Evolutionary conservation across 2,329 filamentous ascomycete genomes (phyloP), one percentile per base, ranked within the genome.

Genomic region (Penicillium sp.): DNA sequence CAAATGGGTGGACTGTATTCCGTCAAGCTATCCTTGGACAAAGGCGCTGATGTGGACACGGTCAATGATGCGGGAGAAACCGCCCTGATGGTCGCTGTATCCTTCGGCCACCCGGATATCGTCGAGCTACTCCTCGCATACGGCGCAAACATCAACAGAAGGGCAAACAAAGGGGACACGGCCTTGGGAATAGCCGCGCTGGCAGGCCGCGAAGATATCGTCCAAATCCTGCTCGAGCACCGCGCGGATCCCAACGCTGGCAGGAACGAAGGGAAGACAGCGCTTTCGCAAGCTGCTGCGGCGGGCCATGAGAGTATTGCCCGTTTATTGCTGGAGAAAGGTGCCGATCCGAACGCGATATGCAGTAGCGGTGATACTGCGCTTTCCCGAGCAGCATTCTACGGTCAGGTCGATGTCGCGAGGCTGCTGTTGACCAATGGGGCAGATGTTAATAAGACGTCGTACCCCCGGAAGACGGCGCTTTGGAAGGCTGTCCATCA

Each of bases 31-130:
- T 56, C 62, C 7, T 47, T 67, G n/a, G 50, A 60, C 20, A 63
- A 57, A 51, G 64, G 64, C 5, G 63, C 64, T 1, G 42, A 61
- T 31, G 48, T 43, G 15, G 52, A 67, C 37, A 48, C 54, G n/a
- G 42, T 41, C 42, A 62, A 65, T 12, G 10, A 37, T 4, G 15
- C 54, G 1, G 55, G 56, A 25, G 55, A 62, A 37, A 67, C 63
- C 4, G 57, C 64, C 2, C 52, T 67, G 15, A 67, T 67, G 64
- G 56, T 56, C 8, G 63, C 64, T 11, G 51, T 57, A 14, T 61
- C 57, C 11, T 62, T 54, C 37, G 54, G 56, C 15, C 63, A 62
- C 34, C 55, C 59, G 41, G 17, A 60, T 11, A 53, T 63, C 11
- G 56, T 57, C 20, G 49, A 63, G 14, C 20, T 63, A 5, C 41